Conservation (phyloP, 208 protist species). For the Leishmania gerbilli region DNA sequence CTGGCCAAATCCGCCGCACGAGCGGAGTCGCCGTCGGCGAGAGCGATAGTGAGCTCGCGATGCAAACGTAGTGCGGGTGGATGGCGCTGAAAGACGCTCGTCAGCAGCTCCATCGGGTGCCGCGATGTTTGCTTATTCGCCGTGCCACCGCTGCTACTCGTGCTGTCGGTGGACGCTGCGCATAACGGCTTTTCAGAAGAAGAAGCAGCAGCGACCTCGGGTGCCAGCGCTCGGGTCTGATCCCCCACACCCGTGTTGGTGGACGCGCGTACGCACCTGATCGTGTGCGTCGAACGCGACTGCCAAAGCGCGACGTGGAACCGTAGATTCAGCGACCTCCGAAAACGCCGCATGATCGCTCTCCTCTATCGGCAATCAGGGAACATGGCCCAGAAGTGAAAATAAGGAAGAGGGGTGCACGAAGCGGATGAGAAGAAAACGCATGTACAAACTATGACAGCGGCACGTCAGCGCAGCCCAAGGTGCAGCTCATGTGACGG, state of each 20-base stretch:
- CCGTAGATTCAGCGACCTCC: not conserved
- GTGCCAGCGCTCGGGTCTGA: not conserved
- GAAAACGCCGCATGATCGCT: not conserved
- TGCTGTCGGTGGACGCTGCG: too few species aligned
- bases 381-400: not conserved
- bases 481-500: conserved; percentile 6
- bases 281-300: not conserved
- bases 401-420: not conserved
- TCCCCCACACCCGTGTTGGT: not conserved
- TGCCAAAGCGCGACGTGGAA: not conserved
- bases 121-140: not conserved
- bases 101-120: conserved; percentile 70
- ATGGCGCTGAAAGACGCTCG: conserved; percentile 69
- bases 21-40: conserved; percentile 65
- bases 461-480: not conserved
- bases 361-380: not conserved
- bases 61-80: conserved; percentile 70
- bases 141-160: not conserved
- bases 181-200: not conserved
- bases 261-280: not conserved
- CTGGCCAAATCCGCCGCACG: conserved; percentile 66
- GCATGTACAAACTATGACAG: not conserved
- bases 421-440: not conserved
- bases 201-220: not conserved
- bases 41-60: conserved; percentile 67